These are phyloP conservation scores for Candida anutae DNA, from an alignment of 1,139 yeast genomes.

Conservation along the genomic window DNA sequence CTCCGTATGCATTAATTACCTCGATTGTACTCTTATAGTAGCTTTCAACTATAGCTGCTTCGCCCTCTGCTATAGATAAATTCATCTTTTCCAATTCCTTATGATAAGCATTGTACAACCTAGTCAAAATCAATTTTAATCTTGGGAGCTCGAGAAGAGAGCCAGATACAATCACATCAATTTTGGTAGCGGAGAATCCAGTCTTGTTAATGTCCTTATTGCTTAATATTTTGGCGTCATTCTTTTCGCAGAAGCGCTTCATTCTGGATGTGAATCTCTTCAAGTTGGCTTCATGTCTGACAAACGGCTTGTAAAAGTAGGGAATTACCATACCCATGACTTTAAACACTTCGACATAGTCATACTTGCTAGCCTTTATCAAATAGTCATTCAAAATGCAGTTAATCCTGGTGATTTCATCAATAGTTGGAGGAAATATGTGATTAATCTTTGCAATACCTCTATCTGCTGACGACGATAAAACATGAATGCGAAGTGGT, in stretches of 20 bases:
- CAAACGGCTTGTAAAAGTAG: slow-evolving; percentile 84
- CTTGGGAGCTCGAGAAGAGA: slow-evolving; percentile 61
- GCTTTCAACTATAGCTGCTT: slow-evolving; percentile 8
- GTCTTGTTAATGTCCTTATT: slow-evolving; percentile 23
- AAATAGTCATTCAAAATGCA: slow-evolving; percentile 76
- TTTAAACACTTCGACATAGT: slow-evolving; percentile 63
- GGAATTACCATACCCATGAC: slow-evolving; percentile 80
- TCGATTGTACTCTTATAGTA: slow-evolving; percentile 47
- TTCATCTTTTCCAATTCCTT: slow-evolving; percentile 11
- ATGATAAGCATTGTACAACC: slow-evolving; percentile 33
- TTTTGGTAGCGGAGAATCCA: slow-evolving; percentile 45
- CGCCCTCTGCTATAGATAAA: slow-evolving; percentile 2
- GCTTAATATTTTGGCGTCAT: slow-evolving; percentile 37
- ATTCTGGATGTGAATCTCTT: slow-evolving; percentile 30
- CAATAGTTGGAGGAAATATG: slow-evolving; percentile 90
- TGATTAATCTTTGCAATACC: slow-evolving; percentile 61
- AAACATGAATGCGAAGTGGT: slow-evolving; percentile 65
- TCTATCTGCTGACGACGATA: slow-evolving; percentile 40
- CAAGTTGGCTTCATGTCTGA: slow-evolving; percentile 81
- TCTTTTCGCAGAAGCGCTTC: slow-evolving; percentile 38
- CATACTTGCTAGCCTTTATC: slow-evolving; percentile 56
- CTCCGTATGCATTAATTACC: slow-evolving; percentile 69
- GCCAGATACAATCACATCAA: slow-evolving; percentile 65
- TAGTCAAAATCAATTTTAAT: slow-evolving; percentile 56
- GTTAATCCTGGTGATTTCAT: slow-evolving; percentile 83